Evolutionary conservation across 441 rosid genomes (phyloP), one percentile per base, ranked within the genome.

Genomic region (Raphanus hybrid): DNA sequence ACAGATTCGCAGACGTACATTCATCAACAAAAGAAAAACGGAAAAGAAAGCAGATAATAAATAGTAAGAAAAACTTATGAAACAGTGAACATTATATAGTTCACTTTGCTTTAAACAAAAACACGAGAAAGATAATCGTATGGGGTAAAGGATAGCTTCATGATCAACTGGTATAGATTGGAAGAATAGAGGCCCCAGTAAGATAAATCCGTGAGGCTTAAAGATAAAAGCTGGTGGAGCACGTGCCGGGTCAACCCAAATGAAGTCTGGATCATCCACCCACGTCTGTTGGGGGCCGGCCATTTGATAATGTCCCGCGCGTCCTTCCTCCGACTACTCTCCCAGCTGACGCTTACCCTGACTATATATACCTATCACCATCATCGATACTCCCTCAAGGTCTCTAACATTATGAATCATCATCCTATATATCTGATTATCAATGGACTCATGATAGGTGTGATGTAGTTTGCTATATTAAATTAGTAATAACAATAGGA

Each of bases 351-450:
- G 80, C 81, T 73, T 90, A 79, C 58, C 91, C 95, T 41, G 92
- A 90, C 84, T 80, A 59, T 27, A 78, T 90, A 32, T 32, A 32
- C 92, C 95, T 55, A 80, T 90, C 78, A 90, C 91, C 48, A 85
- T 90, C 81, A 73, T 90, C 39, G 95, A 90, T 66, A 87, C 90
- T 82, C 88, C 92, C 63, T 87, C 92, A 34, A 85, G 91, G 95
- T 90, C 62, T 52, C 57, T 48, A 23, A 4, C 43, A 8, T 37
- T 37, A 37, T 8, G 43, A 37, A 37, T 37, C 43, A 37, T 37
- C 43, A 41, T 41, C 45, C 35, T 32, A 32, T 32, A 32, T 32
- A 32, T 32, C 35, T 32, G 6, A 32, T 32, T 29, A 29, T 29
- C 34, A 29, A 29, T 29, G 34, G 34, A 29, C 34, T 29, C 0